Percentiles rank a stretch among this genome's conserved stretches.
Conservation (phyloP, 1,139 yeast genomes). For the Geotrichum klebahnii region DNA sequence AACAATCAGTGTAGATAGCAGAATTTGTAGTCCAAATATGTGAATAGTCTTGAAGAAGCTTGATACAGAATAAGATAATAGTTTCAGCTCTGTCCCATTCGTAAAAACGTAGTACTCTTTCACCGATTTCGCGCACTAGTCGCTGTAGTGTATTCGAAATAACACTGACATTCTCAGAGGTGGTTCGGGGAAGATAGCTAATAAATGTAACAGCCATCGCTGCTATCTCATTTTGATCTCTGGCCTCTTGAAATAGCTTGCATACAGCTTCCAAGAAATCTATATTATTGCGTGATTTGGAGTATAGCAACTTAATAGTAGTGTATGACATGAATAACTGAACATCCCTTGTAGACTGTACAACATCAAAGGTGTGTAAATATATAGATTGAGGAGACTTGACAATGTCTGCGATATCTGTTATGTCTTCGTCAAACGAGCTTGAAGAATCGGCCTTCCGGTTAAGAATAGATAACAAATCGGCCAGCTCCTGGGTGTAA, state of each 20-base stretch:
- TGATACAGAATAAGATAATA: conserved; percentile 9
- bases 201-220: conserved; percentile 6
- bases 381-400: background rate
- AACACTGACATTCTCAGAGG: background rate
- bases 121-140: conserved; percentile 11
- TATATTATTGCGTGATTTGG: background rate
- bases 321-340: conserved; percentile 7
- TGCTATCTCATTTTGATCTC: conserved; percentile 9
- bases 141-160: conserved; percentile 2
- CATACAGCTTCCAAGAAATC: conserved; percentile 7
- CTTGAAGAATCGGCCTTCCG: background rate
- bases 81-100: conserved; percentile 21
- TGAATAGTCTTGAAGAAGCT: conserved; percentile 7
- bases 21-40: conserved; percentile 11
- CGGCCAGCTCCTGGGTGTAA: conserved; percentile 10
- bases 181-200: background rate
- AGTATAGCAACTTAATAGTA: conserved; percentile 2
- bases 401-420: background rate
- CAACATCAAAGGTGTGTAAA: conserved; percentile 1
- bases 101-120: conserved; percentile 4
- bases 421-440: conserved; percentile 15
- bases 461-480: conserved; percentile 4
- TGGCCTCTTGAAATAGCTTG: conserved; percentile 3
- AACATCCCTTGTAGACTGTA: background rate
- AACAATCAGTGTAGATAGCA: background rate